Conservation (phyloP, 2,329 filamentous ascomycete species). For the Verticillium klebahnii region DNA sequence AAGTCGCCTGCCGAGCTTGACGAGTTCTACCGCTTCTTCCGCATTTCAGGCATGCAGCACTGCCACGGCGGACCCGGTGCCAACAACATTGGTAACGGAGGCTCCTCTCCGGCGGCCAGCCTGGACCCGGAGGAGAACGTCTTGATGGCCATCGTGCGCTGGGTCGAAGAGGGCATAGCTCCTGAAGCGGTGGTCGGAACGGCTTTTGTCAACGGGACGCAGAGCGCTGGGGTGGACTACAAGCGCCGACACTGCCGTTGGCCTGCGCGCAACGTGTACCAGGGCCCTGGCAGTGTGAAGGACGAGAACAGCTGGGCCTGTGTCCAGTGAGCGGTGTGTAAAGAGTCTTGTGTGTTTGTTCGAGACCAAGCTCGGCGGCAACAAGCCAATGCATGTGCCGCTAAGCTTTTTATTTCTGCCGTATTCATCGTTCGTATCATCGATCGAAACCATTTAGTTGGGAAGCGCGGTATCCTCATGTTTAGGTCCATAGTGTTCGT, state of each 20-base stretch:
- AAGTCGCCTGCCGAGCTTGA: constrained; percentile 27
- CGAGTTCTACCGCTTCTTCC: constrained; percentile 45
- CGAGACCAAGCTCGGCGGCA: no score
- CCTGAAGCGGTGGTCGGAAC: constrained; percentile 34
- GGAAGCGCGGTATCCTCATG: no score
- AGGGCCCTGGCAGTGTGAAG: constrained; percentile 9
- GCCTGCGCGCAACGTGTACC: constrained; percentile 25
- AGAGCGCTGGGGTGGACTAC: constrained; percentile 19
- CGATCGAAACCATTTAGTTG: no score
- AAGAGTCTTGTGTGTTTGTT: not conserved
- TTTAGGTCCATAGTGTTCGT: no score
- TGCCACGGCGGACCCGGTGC: constrained; percentile 41
- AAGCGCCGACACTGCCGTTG: constrained; percentile 28
- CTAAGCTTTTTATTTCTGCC: no score
- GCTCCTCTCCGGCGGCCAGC: constrained; percentile 13
- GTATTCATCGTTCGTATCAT: no score
- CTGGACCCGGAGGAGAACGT: constrained; percentile 34
- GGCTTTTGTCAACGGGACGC: constrained; percentile 21
- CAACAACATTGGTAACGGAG: constrained; percentile 20
- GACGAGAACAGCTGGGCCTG: constrained; percentile 13
- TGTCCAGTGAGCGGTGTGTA: not conserved
- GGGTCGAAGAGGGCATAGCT: constrained; percentile 39
- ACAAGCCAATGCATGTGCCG: no score
- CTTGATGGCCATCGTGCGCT: constrained; percentile 38
- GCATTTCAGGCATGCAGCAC: constrained; percentile 46